phyloP scores from a whole-genome alignment of 2,329 filamentous ascomycete species.

The Alternaria solani region DNA sequence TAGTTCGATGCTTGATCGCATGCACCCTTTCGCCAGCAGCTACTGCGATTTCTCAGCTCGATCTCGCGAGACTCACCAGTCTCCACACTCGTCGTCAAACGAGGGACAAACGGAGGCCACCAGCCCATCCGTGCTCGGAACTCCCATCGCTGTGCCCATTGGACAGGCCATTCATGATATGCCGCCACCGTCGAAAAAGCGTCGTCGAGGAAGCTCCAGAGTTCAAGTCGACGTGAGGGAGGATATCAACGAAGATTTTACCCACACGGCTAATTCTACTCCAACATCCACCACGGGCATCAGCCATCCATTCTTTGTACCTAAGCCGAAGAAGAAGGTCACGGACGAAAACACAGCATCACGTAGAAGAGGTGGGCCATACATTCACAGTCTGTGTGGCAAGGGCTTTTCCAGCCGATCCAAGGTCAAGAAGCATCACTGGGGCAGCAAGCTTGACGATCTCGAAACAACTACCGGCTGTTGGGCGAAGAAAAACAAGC shows the following conservation, averaged over 20 bases:
- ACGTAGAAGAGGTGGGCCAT: slow-evolving; percentile 15
- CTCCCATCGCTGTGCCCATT: slow-evolving; percentile 13
- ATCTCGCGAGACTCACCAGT: background rate
- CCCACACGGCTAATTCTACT: background rate
- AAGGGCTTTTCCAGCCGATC: slow-evolving; percentile 33
- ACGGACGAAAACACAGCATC: background rate
- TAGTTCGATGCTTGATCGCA: background rate
- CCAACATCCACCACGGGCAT: background rate
- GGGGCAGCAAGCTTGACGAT: slow-evolving; percentile 36
- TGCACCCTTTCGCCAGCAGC: background rate
- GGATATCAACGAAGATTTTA: background rate
- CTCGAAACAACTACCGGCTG: slow-evolving; percentile 40
- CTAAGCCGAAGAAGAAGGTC: background rate
- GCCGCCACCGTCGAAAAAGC: slow-evolving; percentile 16
- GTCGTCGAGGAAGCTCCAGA: background rate
- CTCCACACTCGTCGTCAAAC: slow-evolving; percentile 1
- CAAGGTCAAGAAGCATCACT: slow-evolving; percentile 48
- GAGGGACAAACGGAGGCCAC: background rate
- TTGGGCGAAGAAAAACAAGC: slow-evolving; percentile 43
- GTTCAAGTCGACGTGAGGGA: background rate
- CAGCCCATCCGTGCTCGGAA: slow-evolving; percentile 12
- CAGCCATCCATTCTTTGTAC: background rate
- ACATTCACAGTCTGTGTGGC: slow-evolving; percentile 43
- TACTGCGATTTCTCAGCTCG: background rate
- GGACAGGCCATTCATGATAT: slow-evolving; percentile 19